Conservation (phyloP, 331 rosid genomes). For the Malus hybrid region DNA sequence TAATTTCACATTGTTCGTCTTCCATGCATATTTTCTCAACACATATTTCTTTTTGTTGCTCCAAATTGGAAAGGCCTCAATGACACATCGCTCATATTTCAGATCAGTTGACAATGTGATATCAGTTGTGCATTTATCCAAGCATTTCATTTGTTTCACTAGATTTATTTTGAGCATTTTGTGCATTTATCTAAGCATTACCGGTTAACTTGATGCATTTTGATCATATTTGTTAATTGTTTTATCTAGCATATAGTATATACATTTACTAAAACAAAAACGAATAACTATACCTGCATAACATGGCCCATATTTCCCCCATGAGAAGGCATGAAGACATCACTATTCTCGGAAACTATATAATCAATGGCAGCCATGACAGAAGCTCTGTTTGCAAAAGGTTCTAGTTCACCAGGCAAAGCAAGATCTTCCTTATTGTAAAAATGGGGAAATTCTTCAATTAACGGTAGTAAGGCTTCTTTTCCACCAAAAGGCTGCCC, state of each 20-base stretch:
- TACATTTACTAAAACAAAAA: not conserved
- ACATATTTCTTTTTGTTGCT: not conserved
- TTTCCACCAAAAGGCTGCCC: constrained; percentile 86
- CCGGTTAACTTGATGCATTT: not conserved
- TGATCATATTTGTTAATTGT: not conserved
- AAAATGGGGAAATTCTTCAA: constrained; percentile 53
- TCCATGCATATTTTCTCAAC: not conserved
- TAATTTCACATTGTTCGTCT: not conserved
- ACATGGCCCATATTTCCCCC: constrained; percentile 99
- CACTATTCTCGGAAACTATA: constrained; percentile 77
- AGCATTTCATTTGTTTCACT: not conserved
- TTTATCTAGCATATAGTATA: not conserved
- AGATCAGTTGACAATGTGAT: not conserved
- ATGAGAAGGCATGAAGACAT: constrained; percentile 98
- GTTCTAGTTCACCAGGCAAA: constrained; percentile 63
- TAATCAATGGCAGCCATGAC: constrained; percentile 93
- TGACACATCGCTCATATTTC: no score
- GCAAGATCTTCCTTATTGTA: constrained; percentile 84
- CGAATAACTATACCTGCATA: constrained; percentile 55
- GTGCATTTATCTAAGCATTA: not conserved
- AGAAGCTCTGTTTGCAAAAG: constrained; percentile 70
- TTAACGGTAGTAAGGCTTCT: constrained; percentile 73
- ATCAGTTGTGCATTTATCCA: not conserved
- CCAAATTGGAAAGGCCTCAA: not conserved
- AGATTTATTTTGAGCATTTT: no score